Base-by-base conservation (phyloP, 2,329 filamentous ascomycete species). In the Verticillium nubilum region DNA sequence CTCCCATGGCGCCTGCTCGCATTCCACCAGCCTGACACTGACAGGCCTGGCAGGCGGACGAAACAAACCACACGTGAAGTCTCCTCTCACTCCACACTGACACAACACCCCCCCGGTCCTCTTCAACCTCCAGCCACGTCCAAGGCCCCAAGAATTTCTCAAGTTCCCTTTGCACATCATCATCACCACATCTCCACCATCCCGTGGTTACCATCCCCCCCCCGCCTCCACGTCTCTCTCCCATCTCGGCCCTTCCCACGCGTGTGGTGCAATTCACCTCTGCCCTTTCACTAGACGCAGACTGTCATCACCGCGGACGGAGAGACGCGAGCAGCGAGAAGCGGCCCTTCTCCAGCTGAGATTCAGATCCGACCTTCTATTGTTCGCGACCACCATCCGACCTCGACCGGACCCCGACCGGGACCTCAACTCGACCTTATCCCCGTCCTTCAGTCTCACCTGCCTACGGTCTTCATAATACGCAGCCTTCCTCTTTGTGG, bases 241-340 rank as follows among this genome's bases (percentile, higher is more conserved):
- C 55, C 59, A 56, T 56, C 54, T 37, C n/a, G 33, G 54, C 54
- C 27, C 25, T 37, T 42, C 54, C 27, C 27, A 23, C 42, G n/a
- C 26, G 27, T 19, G 52, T 54, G 52, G 52, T 54, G 52, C 52
- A 54, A 31, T 31, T 23, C 28, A n/a, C 62, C 47, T 62, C 62
- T 63, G 62, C 62, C 61, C 62, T 63, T 63, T 63, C 61, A 62
- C 59, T 63, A 63, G 62, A 62, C 59, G 62, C 62, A 63, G 62
- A 61, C 58, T 62, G 58, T 54, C 59, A 19, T 25, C 37, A 33
- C 37, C 37, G 31, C 53, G 26, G 60, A 61, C 57, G 62, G 59
- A 59, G 62, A 59, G 52, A 62, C 31, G 28, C 58, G 60, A 52
- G 60, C 31, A 54, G 27, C 27, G 60, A 52, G 60, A 54, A 54